These are phyloP conservation scores for Nissolia schottii DNA, from an alignment of 306 rosid species.

Conservation along the genomic window DNA sequence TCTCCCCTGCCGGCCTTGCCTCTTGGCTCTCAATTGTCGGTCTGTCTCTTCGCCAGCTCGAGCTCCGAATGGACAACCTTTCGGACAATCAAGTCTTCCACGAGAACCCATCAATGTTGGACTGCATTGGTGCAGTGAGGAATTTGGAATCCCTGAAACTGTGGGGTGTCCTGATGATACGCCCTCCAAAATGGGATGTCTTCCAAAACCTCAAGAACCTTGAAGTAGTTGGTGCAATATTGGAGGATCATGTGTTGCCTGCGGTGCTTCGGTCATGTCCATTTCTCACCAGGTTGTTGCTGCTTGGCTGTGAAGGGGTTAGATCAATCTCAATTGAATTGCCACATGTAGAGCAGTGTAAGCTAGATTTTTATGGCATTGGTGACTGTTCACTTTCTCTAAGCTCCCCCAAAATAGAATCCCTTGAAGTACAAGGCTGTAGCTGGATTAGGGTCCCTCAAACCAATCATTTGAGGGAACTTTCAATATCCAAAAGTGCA, in stretches of 20 bases:
- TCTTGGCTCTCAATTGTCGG: conserved; percentile 70
- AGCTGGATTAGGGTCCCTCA: conserved; percentile 78
- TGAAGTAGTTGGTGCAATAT: conserved; percentile 78
- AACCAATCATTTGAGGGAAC: conserved; percentile 54
- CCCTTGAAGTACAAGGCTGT: conserved; percentile 96
- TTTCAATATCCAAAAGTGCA: conserved; percentile 69
- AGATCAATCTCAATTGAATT: conserved; percentile 58
- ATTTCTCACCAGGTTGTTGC: conserved; percentile 54
- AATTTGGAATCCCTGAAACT: conserved; percentile 73
- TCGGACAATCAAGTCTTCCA: conserved; percentile 28
- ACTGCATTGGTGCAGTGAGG: conserved; percentile 53
- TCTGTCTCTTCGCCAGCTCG: conserved; percentile 57
- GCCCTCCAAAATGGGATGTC: conserved; percentile 70
- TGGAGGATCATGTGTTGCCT: conserved; percentile 56
- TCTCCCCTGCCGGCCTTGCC: conserved; percentile 69
- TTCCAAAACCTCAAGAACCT: conserved; percentile 67
- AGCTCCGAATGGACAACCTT: conserved; percentile 87
- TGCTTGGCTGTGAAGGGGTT: conserved; percentile 88
- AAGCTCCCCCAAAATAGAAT: conserved; percentile 57
- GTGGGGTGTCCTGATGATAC: conserved; percentile 83
- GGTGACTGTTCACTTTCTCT: conserved; percentile 69
- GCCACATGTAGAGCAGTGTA: conserved; percentile 64
- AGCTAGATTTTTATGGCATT: conserved; percentile 80
- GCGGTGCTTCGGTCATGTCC: conserved; percentile 63
- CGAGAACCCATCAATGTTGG: conserved; percentile 68